These are phyloP conservation scores for Cercospora nicotianae DNA, from an alignment of 2,329 filamentous ascomycete genomes.

Conservation along the genomic window DNA sequence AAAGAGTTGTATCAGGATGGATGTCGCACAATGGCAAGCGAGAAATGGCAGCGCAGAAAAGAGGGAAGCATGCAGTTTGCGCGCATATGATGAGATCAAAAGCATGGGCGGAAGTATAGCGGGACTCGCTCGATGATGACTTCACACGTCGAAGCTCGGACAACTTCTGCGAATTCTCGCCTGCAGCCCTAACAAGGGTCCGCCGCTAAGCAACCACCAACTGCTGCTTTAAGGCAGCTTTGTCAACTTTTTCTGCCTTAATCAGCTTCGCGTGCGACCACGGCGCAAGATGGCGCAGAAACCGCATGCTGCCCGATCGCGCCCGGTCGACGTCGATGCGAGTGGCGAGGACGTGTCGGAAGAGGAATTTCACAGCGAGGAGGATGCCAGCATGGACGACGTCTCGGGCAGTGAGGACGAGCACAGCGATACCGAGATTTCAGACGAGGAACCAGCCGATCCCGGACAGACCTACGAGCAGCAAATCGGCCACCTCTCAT, in stretches of 20 bases:
- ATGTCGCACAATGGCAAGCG: neutral
- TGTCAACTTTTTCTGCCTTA: neutral
- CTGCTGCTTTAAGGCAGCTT: neutral
- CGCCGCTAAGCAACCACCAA: neutral
- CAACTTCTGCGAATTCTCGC: neutral
- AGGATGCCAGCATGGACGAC: constrained; percentile 28
- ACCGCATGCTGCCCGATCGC: constrained; percentile 25
- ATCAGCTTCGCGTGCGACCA: neutral
- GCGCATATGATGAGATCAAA: constrained; percentile 3
- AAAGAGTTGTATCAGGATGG: neutral
- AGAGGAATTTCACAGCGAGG: constrained; percentile 28
- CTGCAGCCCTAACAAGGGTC: neutral
- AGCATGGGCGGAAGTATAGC: constrained; percentile 14
- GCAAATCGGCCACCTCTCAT: constrained; percentile 67
- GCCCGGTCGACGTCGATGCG: constrained; percentile 12
- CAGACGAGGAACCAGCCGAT: constrained; percentile 22
- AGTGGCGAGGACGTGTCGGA: constrained; percentile 16
- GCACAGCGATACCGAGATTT: constrained; percentile 29
- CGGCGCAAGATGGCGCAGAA: constrained; percentile 1
- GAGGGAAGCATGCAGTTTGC: neutral
- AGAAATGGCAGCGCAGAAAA: neutral
- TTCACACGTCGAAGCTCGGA: constrained; percentile 4
- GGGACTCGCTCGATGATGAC: constrained; percentile 2
- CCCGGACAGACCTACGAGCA: constrained; percentile 45
- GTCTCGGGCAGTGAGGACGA: constrained; percentile 32